phyloP scores from a whole-genome alignment of 1,284 basidiomycete species.

The Malassezia furfur region DNA sequence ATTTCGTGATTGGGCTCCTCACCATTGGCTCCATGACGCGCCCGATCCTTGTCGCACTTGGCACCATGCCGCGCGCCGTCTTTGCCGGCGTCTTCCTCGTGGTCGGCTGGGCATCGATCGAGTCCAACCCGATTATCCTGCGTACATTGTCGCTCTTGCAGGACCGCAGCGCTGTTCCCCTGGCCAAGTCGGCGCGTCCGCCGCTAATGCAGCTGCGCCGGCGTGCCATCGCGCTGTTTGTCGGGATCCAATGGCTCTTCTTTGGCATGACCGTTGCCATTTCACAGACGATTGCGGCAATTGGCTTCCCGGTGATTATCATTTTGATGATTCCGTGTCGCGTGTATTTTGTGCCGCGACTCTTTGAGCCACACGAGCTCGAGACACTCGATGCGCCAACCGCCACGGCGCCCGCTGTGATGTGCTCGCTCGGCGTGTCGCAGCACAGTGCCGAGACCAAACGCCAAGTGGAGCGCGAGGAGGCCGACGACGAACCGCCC shows the following conservation, averaged over 20 bases:
- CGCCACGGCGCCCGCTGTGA: constrained; percentile 53
- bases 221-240: constrained; percentile 67
- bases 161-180: constrained; percentile 52
- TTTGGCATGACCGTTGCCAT: constrained; percentile 85
- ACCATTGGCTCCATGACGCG: constrained; percentile 47
- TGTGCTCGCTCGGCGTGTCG: constrained; percentile 28
- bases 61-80: constrained; percentile 37
- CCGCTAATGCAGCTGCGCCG: constrained; percentile 66
- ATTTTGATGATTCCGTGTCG: constrained; percentile 75
- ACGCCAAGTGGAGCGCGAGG: no score
- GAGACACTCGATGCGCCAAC: constrained; percentile 76
- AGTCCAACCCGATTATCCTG: constrained; percentile 70
- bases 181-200: constrained; percentile 14
- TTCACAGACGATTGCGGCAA: constrained; percentile 68
- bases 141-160: constrained; percentile 73
- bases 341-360: constrained; percentile 62
- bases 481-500: no score
- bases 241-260: constrained; percentile 68
- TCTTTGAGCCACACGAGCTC: constrained; percentile 72
- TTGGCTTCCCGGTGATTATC: constrained; percentile 85
- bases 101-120: constrained; percentile 56
- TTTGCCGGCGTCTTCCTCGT: constrained; percentile 47
- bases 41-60: constrained; percentile 42
- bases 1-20: constrained; percentile 41
- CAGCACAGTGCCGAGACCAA: background rate